These are phyloP conservation scores for Cyclotella kingstonii DNA, from an alignment of 108 stramenopile species.

Conservation along the genomic window DNA sequence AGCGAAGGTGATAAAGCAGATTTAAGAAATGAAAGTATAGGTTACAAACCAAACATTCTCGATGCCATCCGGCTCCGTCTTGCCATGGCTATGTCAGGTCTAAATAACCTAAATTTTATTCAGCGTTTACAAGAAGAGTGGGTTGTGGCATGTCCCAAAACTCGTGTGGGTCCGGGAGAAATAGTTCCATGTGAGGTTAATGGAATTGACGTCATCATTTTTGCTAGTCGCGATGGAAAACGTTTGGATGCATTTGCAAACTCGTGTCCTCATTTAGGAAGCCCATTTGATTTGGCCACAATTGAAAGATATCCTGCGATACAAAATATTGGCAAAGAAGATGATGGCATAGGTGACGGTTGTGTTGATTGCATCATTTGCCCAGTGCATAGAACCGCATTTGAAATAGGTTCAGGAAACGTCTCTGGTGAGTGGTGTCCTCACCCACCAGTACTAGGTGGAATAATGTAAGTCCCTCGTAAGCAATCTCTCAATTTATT, in stretches of 20 bases:
- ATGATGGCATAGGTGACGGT: constrained; percentile 54
- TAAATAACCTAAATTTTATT: constrained; percentile 28
- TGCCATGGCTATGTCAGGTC: constrained; percentile 36
- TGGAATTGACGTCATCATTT: constrained; percentile 70
- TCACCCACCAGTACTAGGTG: constrained; percentile 91
- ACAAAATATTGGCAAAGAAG: constrained; percentile 13
- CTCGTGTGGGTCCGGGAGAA: constrained; percentile 86
- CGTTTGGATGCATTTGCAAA: constrained; percentile 89
- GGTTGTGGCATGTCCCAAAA: constrained; percentile 79
- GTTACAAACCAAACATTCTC: constrained; percentile 32
- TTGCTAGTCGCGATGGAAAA: constrained; percentile 69
- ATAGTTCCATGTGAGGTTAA: constrained; percentile 83
- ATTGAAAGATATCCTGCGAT: constrained; percentile 63
- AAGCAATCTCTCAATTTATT: neutral
- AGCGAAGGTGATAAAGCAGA: constrained; percentile 3
- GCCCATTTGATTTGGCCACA: constrained; percentile 91
- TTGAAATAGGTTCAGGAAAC: constrained; percentile 87
- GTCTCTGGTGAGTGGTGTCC: constrained; percentile 98
- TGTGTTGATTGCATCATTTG: constrained; percentile 94
- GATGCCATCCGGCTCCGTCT: constrained; percentile 30
- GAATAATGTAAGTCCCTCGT: constrained; percentile 38
- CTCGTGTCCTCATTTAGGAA: constrained; percentile 95
- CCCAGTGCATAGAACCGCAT: constrained; percentile 92
- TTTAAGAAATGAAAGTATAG: constrained; percentile 5
- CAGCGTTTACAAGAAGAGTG: constrained; percentile 56